Base-by-base conservation (phyloP, 495 filamentous ascomycete species). In the Corynascus novoguineensis region DNA sequence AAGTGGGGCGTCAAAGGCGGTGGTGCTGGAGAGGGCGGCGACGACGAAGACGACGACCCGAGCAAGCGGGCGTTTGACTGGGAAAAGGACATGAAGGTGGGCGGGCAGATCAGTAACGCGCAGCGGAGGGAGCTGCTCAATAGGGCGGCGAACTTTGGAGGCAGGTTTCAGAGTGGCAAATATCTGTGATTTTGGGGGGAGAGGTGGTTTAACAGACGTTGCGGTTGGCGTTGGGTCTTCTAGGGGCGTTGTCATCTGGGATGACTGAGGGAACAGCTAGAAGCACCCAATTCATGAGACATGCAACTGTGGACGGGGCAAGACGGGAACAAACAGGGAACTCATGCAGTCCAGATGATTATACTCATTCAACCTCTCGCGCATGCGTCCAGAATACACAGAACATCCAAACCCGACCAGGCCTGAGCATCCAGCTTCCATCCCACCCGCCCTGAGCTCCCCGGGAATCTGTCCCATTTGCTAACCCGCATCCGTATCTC, bases 71-170 rank as follows among this genome's bases (percentile, higher is more conserved):
- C 83, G 9, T 98, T 97, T 75, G 90, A 97, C 73, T 78, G 82
- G 44, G 91, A 98, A 73, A 98, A 97, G 77, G 93, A 98, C 71
- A 93, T 98, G 79, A 86, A 81, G 45, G 75, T 86, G 10, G 85
- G 86, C 11, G 81, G 83, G 3, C 84, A 82, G 67, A 81, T 97
- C 38, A 85, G 84, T n/a, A 71, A 84, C 63, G 72, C 81, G 19
- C 83, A 95, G 77, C 84, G 85, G 59, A 84, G 79, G 57, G 87
- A 97, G 65, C 74, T 98, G 79, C 59, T 97, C 45, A 86, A 83
- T 44, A 83, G 83, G 62, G 89, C 92, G 10, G 81, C 85, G 34
- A 86, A 90, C 63, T 97, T 96, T 76, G 85, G 85, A 12, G 86
- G 83, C 14, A 74, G 91, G 42, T 98, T 98, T 68, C 81, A 82